phyloP scores from a whole-genome alignment of 192 early-diverging fungal genomes.

The Fimicolochytrium jonesii region DNA sequence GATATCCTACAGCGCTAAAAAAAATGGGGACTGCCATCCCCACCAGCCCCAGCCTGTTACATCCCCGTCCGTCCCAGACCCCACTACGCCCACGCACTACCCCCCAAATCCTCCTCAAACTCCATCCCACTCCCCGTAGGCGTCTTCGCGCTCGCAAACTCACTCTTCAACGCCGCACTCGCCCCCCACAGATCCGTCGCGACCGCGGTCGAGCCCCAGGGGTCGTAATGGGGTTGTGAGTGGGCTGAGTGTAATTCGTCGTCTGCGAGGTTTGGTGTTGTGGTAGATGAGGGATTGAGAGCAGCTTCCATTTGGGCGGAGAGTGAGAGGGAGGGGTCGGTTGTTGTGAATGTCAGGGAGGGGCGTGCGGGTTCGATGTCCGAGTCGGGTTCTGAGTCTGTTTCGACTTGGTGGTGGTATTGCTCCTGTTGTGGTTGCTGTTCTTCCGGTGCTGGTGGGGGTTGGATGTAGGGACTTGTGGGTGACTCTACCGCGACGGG shows the following conservation, averaged over 20 bases:
- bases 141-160: neutral
- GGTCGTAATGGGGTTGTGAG: neutral
- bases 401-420: neutral
- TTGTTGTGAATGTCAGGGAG: neutral
- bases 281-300: too few relatives aligned
- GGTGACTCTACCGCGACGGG: neutral
- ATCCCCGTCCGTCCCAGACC: too few relatives aligned
- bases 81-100: conserved; percentile 1
- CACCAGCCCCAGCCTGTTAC: neutral
- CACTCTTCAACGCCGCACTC: neutral
- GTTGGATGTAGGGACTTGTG: neutral
- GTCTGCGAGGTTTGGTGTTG: neutral
- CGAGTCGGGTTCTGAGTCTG: neutral
- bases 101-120: conserved; percentile 1
- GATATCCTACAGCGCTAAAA: neutral
- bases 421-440: neutral
- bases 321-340: conserved; percentile 11
- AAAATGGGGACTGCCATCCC: neutral
- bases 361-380: neutral
- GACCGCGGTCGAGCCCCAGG: conserved; percentile 3
- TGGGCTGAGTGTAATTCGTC: neutral
- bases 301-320: conserved; percentile 19
- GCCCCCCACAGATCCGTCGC: conserved; percentile 1
- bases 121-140: neutral
- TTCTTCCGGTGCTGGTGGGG: neutral